A percentile compares a stretch with the other conserved stretches of the same genome.
Conservation (phyloP, 2,329 filamentous ascomycete genomes). For the Pseudogymnoascus sp. region DNA sequence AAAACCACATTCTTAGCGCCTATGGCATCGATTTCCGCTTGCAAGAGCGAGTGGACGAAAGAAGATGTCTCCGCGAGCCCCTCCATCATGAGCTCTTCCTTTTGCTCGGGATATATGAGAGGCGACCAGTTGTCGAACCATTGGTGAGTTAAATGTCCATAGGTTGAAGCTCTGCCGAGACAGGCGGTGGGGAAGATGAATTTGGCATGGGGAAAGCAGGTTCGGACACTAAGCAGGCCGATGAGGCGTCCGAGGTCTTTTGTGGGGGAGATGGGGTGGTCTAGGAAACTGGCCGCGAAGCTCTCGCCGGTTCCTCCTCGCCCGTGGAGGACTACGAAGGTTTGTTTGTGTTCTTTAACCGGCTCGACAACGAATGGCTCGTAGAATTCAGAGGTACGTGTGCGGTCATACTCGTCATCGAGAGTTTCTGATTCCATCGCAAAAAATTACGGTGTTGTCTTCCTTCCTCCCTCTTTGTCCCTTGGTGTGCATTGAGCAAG, state of each 20-base stretch:
- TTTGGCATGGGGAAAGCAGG: conserved; percentile 36
- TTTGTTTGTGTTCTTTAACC: conserved; percentile 32
- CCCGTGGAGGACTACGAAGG: conserved; percentile 43
- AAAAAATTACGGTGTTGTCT: background rate
- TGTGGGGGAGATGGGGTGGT: conserved; percentile 17
- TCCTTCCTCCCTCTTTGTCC: background rate
- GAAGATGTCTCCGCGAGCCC: conserved; percentile 37
- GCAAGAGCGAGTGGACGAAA: conserved; percentile 34
- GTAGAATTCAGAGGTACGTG: conserved; percentile 13
- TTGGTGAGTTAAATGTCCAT: conserved; percentile 36
- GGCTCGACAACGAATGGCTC: conserved; percentile 15
- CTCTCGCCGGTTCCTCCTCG: conserved; percentile 37
- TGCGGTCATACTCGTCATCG: background rate
- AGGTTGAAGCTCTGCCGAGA: conserved; percentile 32
- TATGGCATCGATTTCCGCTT: conserved; percentile 31
- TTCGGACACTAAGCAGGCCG: conserved; percentile 23
- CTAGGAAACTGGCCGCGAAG: conserved; percentile 36
- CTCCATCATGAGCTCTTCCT: conserved; percentile 32
- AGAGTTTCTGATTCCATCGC: background rate
- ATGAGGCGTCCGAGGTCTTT: background rate
- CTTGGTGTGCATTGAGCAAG: background rate
- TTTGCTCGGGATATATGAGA: conserved; percentile 15
- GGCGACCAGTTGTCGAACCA: conserved; percentile 39
- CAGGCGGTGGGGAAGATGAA: conserved; percentile 46
- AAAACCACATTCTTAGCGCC: conserved; percentile 37